Evolutionary conservation across 805 yeast genomes (phyloP).

Genomic region (Starmerella bombicola): DNA sequence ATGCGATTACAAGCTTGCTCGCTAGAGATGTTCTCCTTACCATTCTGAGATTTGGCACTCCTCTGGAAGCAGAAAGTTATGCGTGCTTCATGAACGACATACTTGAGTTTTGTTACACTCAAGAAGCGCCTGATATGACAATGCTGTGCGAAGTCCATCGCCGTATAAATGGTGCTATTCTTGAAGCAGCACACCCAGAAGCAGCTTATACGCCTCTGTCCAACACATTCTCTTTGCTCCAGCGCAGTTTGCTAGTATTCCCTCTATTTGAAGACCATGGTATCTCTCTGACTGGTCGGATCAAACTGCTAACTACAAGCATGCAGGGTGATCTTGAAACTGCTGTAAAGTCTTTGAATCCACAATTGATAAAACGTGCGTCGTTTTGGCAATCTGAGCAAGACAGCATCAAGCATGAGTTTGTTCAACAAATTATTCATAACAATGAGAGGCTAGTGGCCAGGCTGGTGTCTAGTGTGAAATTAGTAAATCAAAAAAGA

Average conservation of each 20-base stretch:
- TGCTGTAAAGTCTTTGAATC: conserved; percentile 20
- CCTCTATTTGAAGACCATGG: conserved; percentile 15
- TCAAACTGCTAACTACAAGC: conserved; percentile 8
- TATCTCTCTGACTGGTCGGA: conserved; percentile 1
- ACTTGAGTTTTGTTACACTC: background rate
- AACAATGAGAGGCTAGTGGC: background rate
- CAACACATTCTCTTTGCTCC: conserved; percentile 12
- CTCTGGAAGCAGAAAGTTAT: conserved; percentile 17
- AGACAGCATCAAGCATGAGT: background rate
- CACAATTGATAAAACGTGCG: conserved; percentile 9
- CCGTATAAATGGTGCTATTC: conserved; percentile 4
- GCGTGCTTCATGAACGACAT: conserved; percentile 12
- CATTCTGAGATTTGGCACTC: conserved; percentile 9
- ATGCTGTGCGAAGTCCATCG: background rate
- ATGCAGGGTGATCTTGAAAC: conserved; percentile 15
- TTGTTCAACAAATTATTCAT: background rate
- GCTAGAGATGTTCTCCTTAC: conserved; percentile 8
- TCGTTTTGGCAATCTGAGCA: background rate
- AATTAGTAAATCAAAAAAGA: background rate
- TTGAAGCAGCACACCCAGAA: conserved; percentile 13
- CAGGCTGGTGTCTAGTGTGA: conserved; percentile 2
- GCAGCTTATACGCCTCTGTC: conserved; percentile 12
- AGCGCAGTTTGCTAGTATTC: conserved; percentile 12
- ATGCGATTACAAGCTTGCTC: background rate
- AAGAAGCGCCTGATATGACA: background rate